A percentile compares a stretch with the other conserved stretches of the same genome.
Evolutionary conservation across 2,329 filamentous ascomycete genomes (phyloP).

Genomic region (Tolypocladium tropicale): DNA sequence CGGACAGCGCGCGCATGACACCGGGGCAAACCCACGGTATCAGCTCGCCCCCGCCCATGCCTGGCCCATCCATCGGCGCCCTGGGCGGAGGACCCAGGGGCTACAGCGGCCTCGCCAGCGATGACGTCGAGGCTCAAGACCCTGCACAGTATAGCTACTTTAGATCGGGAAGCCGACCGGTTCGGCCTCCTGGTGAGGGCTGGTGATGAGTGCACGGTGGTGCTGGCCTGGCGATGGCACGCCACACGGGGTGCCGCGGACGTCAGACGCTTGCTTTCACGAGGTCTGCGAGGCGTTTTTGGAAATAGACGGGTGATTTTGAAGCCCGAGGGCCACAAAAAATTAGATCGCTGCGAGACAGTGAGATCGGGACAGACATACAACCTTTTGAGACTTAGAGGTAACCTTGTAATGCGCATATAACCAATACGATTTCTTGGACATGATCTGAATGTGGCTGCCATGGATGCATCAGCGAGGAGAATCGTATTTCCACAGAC

Average conservation of each 20-base stretch:
- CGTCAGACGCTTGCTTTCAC: background rate
- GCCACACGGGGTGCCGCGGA: background rate
- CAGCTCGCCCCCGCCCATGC: slow-evolving; percentile 9
- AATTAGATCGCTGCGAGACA: background rate
- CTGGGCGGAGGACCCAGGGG: slow-evolving; percentile 48
- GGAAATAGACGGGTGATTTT: slow-evolving; percentile 5
- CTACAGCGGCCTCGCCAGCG: slow-evolving; percentile 46
- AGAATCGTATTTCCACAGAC: background rate
- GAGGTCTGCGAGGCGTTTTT: slow-evolving; percentile 9
- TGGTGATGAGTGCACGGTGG: too few species aligned
- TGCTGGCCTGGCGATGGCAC: background rate
- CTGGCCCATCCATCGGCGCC: slow-evolving; percentile 37
- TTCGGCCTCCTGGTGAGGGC: slow-evolving; percentile 25
- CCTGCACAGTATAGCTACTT: slow-evolving; percentile 49
- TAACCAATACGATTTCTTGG: background rate
- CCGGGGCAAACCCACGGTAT: slow-evolving; percentile 7
- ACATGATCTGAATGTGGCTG: background rate
- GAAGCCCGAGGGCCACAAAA: background rate
- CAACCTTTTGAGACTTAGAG: background rate
- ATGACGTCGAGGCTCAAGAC: slow-evolving; percentile 24
- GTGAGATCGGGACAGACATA: background rate
- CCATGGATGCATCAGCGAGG: background rate
- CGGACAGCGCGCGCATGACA: slow-evolving; percentile 14
- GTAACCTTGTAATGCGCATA: background rate
- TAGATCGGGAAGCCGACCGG: slow-evolving; percentile 24